Base-by-base conservation (phyloP, 1,284 basidiomycete genomes). In the Cryptococcus sp. region DNA sequence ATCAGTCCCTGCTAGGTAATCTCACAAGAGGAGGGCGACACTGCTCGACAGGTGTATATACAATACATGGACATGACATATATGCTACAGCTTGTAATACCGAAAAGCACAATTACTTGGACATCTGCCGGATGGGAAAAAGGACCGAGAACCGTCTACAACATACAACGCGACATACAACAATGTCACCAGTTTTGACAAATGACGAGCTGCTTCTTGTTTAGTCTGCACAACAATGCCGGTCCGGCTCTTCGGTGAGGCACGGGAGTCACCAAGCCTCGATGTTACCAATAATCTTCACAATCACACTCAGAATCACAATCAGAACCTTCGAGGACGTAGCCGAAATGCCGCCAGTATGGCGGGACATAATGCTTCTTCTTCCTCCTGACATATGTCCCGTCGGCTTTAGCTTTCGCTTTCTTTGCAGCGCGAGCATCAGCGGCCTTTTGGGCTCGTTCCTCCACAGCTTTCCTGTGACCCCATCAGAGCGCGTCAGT, bases 381-480 rank as follows among this genome's bases (percentile, higher is more conserved):
- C 43, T 58, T 53, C 38, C 50, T 58, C 41, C 45, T 43, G 29
- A 58, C 48, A 29, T 60, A 62, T 3, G 53, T 57, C 1, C 64
- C 64, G 11, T 59, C 54, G 16, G 29, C 50, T 38, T 55, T 60
- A 15, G 57, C 62, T 48, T 59, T 50, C 19, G 45, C 52, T n/a
- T 59, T 57, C 22, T 59, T 64, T 0, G 52, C 57, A 15, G 49
- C 34, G 13, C 57, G 52, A 2, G 41, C 54, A 26, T 54, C 20
- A 17, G 10, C 20, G 16, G 38, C 19, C 22, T 47, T 54, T 17
- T 25, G 5, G 16, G 19, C 8, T 13, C n/a, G 44, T 22, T n/a
- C 34, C 17, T 16, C 19, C 19, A 8, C 52, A 47, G 45, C 25
- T 3, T 19, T 19, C 38, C 48, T 26, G 46, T 16, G 16, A 50